Conservation (phyloP, 352 stramenopile species). For the Globisporangium nagaii region DNA sequence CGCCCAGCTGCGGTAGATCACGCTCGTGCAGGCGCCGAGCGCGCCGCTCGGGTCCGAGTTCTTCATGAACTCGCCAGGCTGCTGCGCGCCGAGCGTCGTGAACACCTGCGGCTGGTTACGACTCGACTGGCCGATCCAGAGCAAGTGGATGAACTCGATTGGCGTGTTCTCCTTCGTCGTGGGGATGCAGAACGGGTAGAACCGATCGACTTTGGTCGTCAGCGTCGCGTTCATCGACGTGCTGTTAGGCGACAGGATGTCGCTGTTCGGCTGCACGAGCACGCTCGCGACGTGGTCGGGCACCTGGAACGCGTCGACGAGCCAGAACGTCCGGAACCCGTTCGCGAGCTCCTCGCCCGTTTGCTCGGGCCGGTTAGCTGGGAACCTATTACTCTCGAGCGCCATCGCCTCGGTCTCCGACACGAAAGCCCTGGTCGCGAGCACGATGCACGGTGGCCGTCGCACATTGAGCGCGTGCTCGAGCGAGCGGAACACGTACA, state of each 20-base stretch:
- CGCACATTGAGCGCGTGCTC: conserved; percentile 88
- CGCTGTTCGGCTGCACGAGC: conserved; percentile 70
- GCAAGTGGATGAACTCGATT: conserved; percentile 91
- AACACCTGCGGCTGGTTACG: conserved; percentile 90
- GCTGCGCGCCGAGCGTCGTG: conserved; percentile 82
- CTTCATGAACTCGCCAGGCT: conserved; percentile 91
- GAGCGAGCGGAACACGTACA: conserved; percentile 67
- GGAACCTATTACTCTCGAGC: conserved; percentile 32
- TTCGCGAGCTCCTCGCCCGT: conserved; percentile 84
- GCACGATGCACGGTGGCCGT: conserved; percentile 75
- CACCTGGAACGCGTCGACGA: conserved; percentile 51
- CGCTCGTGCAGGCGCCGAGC: conserved; percentile 76
- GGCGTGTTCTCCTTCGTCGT: conserved; percentile 90
- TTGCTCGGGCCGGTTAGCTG: conserved; percentile 85
- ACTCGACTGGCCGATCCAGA: conserved; percentile 85
- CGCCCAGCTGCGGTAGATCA: conserved; percentile 90
- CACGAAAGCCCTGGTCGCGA: conserved; percentile 30
- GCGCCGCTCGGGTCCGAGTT: conserved; percentile 64
- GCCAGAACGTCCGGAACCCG: conserved; percentile 88
- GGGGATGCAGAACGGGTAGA: conserved; percentile 91
- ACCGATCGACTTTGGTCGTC: conserved; percentile 82
- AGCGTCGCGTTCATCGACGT: conserved; percentile 79
- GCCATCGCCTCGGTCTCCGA: conserved; percentile 14
- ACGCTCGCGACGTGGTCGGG: conserved; percentile 36
- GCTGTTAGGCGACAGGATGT: conserved; percentile 81